Evolutionary conservation across 164 flowering plant genomes (phyloP).

Genomic region (Aristolochia californica): DNA sequence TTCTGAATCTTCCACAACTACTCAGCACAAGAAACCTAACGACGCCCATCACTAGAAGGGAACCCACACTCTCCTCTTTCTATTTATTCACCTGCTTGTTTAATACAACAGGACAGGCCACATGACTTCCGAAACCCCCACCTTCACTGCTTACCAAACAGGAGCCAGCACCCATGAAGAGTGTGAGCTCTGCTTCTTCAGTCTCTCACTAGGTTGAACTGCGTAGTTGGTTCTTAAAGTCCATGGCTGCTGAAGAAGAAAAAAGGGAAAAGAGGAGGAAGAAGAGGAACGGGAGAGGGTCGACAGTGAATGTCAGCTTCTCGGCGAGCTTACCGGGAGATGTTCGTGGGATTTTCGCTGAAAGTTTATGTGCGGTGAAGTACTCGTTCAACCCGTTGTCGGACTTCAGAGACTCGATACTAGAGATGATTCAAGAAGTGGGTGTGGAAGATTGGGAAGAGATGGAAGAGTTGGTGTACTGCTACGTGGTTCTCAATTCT

Average conservation of each 20-base stretch:
- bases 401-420: constrained; percentile 37
- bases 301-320: constrained; percentile 22
- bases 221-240: too few relatives aligned
- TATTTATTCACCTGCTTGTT: constrained; percentile 8
- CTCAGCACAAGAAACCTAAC: too few relatives aligned
- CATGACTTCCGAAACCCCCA: constrained; percentile 13
- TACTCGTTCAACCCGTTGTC: constrained; percentile 26
- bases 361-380: constrained; percentile 40
- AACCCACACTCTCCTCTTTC: constrained; percentile 3
- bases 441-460: constrained; percentile 38
- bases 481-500: constrained; percentile 44
- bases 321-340: constrained; percentile 47
- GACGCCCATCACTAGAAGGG: neutral
- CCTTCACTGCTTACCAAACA: neutral
- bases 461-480: constrained; percentile 51
- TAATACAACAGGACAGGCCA: constrained; percentile 16
- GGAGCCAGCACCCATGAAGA: neutral
- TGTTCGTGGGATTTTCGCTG: constrained; percentile 32
- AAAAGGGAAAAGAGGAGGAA: constrained; percentile 8
- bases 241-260: constrained; percentile 8
- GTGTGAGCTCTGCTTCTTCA: neutral
- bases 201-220: neutral
- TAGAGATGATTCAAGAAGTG: constrained; percentile 36
- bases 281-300: constrained; percentile 10
- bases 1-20: too few relatives aligned